These are phyloP conservation scores for Tympanopsis confertula DNA, from an alignment of 2,329 filamentous ascomycete species.

Conservation along the genomic window DNA sequence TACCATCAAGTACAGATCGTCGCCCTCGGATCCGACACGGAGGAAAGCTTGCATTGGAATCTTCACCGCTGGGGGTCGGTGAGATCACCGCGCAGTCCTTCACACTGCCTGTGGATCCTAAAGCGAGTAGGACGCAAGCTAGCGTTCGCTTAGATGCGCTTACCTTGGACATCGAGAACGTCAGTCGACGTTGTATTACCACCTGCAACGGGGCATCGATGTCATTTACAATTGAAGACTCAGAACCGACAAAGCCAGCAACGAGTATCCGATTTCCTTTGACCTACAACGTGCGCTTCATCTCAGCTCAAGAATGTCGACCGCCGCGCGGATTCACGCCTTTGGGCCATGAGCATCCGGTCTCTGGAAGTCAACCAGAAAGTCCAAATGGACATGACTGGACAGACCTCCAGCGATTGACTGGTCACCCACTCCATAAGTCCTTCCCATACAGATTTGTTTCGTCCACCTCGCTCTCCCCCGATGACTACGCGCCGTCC, in stretches of 20 bases:
- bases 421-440: neutral
- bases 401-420: too few species aligned
- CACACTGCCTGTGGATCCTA: neutral
- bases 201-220: neutral
- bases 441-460: neutral
- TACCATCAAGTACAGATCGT: neutral
- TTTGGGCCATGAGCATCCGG: too few species aligned
- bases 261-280: constrained; percentile 22
- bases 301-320: constrained; percentile 39
- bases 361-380: too few species aligned
- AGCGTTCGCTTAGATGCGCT: neutral
- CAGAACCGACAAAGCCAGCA: constrained; percentile 5
- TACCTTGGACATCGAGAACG: neutral
- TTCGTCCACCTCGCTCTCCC: neutral
- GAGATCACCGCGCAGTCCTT: neutral
- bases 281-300: constrained; percentile 36
- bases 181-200: neutral
- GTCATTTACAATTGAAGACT: neutral
- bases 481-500: too few species aligned
- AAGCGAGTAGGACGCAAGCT: neutral
- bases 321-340: constrained; percentile 22
- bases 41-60: neutral
- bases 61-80: neutral
- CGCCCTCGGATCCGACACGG: neutral
- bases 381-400: neutral